Conservation (phyloP, 148 eudicot genomes). For the Cornus controversa region DNA sequence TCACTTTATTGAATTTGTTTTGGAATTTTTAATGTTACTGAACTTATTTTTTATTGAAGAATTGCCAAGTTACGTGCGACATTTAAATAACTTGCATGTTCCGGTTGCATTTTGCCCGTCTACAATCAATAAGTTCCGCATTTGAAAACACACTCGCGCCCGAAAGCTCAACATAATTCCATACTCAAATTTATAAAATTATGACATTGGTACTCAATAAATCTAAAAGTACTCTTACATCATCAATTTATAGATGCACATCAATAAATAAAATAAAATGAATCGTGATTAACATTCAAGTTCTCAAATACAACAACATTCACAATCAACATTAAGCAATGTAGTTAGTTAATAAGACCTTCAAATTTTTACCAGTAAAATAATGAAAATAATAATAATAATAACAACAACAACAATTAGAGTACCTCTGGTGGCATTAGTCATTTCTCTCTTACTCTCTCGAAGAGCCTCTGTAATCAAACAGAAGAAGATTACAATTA, state of each 20-base stretch:
- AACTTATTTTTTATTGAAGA: not conserved
- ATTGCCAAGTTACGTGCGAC: not conserved
- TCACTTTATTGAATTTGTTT: not conserved
- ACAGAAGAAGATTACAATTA: not conserved
- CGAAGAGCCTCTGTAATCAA: conserved; percentile 71
- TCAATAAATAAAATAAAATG: no score
- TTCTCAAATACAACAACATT: not conserved
- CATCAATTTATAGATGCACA: not conserved
- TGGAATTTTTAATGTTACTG: no score
- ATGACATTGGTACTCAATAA: not conserved
- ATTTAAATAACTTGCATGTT: not conserved
- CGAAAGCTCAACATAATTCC: not conserved
- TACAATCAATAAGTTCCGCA: not conserved
- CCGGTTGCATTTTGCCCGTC: not conserved
- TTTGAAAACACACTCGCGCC: not conserved
- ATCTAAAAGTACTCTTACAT: not conserved
- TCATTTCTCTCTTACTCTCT: conserved; percentile 89
- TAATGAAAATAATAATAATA: no score
- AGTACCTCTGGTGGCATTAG: conserved; percentile 92
- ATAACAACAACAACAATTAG: not conserved
- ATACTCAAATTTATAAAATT: not conserved
- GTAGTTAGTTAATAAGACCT: not conserved
- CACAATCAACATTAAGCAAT: not conserved
- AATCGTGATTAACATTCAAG: not conserved
- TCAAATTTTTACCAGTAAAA: not conserved